Evolutionary conservation across 495 filamentous ascomycete genomes (phyloP), one percentile per base, ranked within the genome.

Genomic region (Penicillium cosmopolitanum): DNA sequence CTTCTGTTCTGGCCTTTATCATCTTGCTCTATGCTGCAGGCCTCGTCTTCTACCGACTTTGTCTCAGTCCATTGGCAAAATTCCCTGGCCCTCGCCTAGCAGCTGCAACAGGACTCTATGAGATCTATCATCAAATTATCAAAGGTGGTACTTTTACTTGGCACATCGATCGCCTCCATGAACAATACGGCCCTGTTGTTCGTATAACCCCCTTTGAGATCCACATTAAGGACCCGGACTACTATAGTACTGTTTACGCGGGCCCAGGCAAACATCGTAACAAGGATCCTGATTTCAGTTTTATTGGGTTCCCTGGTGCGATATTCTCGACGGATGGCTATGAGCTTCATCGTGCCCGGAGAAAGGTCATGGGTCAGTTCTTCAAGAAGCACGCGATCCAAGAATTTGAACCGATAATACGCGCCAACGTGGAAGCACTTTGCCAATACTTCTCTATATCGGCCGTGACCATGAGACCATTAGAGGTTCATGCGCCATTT

Each of bases 51-150:
- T 21, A 21, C 19, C 19, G 19, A 21, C 19, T 21, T 21, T 21
- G 1, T 21, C 19, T 21, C 19, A 21, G 19, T 21, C 19, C 19
- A 2, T 2, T 21, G 19, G 19, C 19, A 21, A 21, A 21, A 21
- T 21, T 21, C 2, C 19, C 19, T 21, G 19, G 19, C 25, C 77
- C 80, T 4, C 71, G 70, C 13, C 60, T 84, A 19, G 80, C 79
- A 4, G 80, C 80, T 53, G 56, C 76, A 10, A 81, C 78, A 1
- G 57, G 69, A 7, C 71, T 77, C 36, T 82, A 82, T 35, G 77
- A 83, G 25, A 57, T 68, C 6, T 85, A 82, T 58, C 82, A 75
- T 47, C 73, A 85, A 19, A 58, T 81, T 3, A 25, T 81, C n/a
- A 66, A 74, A 50, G 62, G 66, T 16, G 81, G 81, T 6, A 56